Conservation (phyloP, 352 stramenopile genomes). For the Phytophthora foliorum region DNA sequence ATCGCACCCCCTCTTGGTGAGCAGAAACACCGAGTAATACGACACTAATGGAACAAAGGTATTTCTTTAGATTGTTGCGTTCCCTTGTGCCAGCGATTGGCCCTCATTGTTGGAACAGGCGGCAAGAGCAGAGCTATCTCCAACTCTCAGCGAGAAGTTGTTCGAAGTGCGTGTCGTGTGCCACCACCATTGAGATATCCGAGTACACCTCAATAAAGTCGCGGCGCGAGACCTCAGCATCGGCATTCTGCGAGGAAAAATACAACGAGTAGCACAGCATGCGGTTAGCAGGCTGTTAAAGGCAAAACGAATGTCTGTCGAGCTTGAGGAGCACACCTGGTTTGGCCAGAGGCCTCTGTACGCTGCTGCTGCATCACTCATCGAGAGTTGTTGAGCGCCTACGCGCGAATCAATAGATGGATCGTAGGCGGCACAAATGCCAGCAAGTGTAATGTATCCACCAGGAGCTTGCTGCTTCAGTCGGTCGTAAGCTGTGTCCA, state of each 20-base stretch:
- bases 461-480: constrained; percentile 38
- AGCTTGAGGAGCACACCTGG: constrained; percentile 20
- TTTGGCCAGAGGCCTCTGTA: constrained; percentile 62
- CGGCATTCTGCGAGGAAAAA: constrained; percentile 21
- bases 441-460: constrained; percentile 57
- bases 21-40: neutral
- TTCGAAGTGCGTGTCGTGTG: constrained; percentile 67
- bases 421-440: constrained; percentile 62
- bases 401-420: constrained; percentile 70
- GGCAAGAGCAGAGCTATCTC: constrained; percentile 31
- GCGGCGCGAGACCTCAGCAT: constrained; percentile 49
- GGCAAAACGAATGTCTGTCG: neutral
- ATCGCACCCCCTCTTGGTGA: constrained; percentile 14
- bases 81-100: neutral
- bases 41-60: constrained; percentile 6
- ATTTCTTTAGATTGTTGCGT: constrained; percentile 18
- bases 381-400: constrained; percentile 43
- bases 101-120: neutral
- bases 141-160: constrained; percentile 79
- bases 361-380: constrained; percentile 43
- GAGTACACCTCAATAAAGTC: constrained; percentile 82
- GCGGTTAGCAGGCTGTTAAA: neutral
- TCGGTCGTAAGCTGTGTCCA: constrained; percentile 57
- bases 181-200: constrained; percentile 72
- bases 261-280: neutral